Evolutionary conservation across 2,329 filamentous ascomycete species (phyloP).

Genomic region (Samsoniella hepiali): DNA sequence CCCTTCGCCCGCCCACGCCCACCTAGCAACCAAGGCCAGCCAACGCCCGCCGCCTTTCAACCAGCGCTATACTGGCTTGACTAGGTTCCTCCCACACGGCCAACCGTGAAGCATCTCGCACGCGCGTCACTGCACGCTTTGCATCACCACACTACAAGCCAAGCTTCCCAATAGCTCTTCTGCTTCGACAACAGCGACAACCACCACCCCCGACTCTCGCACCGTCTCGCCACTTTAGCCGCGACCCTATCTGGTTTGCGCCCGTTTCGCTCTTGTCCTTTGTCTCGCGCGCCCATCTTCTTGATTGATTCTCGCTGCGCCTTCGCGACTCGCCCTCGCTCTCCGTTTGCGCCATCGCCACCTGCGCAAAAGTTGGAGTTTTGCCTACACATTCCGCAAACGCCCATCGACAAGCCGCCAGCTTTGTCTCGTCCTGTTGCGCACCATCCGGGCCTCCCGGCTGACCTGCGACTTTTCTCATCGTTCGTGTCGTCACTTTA

Average conservation of each 20-base stretch:
- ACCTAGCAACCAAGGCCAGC: conserved; percentile 28
- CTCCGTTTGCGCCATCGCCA: conserved; percentile 6
- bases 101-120: conserved; percentile 17
- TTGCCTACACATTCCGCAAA: neutral
- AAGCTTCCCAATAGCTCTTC: conserved; percentile 3
- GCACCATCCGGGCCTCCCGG: conserved; percentile 2
- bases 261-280: neutral
- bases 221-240: neutral
- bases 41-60: conserved; percentile 9
- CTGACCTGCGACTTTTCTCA: neutral
- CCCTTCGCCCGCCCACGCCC: conserved; percentile 22
- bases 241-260: neutral
- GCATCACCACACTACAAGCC: conserved; percentile 14
- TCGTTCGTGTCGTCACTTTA: neutral
- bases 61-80: neutral
- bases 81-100: conserved; percentile 1
- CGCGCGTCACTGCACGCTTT: conserved; percentile 17
- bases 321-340: conserved; percentile 5
- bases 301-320: conserved; percentile 1
- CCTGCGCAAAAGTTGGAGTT: neutral
- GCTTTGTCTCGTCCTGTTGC: neutral
- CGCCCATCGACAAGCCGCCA: neutral
- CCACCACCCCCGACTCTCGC: conserved; percentile 6
- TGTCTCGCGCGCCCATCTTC: neutral
- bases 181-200: neutral